These are phyloP conservation scores for Helianthus tuberosus DNA, from an alignment of 129 eudicot species.

Conservation along the genomic window DNA sequence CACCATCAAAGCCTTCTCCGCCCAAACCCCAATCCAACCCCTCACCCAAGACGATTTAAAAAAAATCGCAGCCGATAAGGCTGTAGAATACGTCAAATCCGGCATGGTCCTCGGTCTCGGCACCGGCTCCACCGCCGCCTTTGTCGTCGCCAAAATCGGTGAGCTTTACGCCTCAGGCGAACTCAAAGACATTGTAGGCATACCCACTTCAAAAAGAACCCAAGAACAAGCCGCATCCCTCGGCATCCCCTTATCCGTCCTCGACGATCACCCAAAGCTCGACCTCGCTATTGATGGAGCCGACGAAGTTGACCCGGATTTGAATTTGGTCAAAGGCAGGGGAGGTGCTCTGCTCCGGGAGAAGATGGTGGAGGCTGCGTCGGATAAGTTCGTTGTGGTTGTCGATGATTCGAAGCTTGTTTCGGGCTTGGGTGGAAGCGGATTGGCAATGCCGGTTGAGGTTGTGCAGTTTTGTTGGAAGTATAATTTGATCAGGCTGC, in stretches of 20 bases:
- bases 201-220: conserved; percentile 92
- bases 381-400: conserved; percentile 80
- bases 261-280: conserved; percentile 75
- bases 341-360: conserved; percentile 90
- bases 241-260: conserved; percentile 73
- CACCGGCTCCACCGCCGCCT: conserved; percentile 99
- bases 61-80: conserved; percentile 94
- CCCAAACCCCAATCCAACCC: conserved; percentile 55
- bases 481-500: conserved; percentile 66
- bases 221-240: conserved; percentile 74
- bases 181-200: conserved; percentile 66
- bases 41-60: conserved; percentile 93
- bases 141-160: conserved; percentile 86
- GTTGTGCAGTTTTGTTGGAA: conserved; percentile 99
- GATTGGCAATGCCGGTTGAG: conserved; percentile 98
- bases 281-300: conserved; percentile 98
- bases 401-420: conserved; percentile 88
- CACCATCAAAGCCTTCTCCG: conserved; percentile 59
- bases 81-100: conserved; percentile 76
- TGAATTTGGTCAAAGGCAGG: conserved; percentile 88
- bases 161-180: conserved; percentile 59
- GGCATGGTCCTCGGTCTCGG: conserved; percentile 98
- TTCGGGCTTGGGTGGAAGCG: conserved; percentile 78
- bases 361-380: conserved; percentile 94
- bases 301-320: conserved; percentile 89